Evolutionary conservation across 495 filamentous ascomycete species (phyloP).

Genomic region (Penicillium pancosmium): DNA sequence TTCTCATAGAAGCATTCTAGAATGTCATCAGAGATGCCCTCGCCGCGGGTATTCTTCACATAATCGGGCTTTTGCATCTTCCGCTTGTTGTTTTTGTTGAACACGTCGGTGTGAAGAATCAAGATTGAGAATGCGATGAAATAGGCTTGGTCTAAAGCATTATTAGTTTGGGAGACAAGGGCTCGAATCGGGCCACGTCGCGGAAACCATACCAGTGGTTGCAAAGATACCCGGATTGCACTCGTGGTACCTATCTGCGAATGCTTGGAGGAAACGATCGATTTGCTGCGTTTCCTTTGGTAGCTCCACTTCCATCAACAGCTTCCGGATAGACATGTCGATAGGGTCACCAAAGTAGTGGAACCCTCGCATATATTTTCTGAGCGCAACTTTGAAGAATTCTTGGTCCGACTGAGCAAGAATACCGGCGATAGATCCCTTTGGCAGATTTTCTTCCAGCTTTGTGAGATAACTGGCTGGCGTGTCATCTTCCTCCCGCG

Average conservation of each 20-base stretch:
- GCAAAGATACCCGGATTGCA: slow-evolving; percentile 97
- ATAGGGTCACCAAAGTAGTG: slow-evolving; percentile 94
- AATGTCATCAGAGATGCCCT: slow-evolving; percentile 89
- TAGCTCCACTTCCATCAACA: slow-evolving; percentile 94
- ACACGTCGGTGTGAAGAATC: slow-evolving; percentile 95
- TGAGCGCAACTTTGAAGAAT: slow-evolving; percentile 79
- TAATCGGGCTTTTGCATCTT: slow-evolving; percentile 99
- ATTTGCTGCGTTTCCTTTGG: slow-evolving; percentile 99
- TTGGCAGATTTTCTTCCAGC: slow-evolving; percentile 75
- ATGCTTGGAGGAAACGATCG: slow-evolving; percentile 88
- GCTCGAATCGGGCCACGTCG: neutral
- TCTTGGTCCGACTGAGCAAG: slow-evolving; percentile 81
- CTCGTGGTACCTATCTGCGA: slow-evolving; percentile 96
- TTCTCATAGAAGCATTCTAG: slow-evolving; percentile 98
- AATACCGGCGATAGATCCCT: slow-evolving; percentile 76
- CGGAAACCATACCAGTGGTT: slow-evolving; percentile 57
- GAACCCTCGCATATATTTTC: slow-evolving; percentile 94
- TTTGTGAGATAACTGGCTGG: slow-evolving; percentile 85
- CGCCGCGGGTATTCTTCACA: slow-evolving; percentile 87
- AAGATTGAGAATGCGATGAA: slow-evolving; percentile 96
- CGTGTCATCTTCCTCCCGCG: slow-evolving; percentile 84
- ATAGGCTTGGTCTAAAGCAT: slow-evolving; percentile 77
- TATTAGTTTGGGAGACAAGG: neutral
- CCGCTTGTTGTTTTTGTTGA: slow-evolving; percentile 99
- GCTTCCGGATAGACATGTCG: slow-evolving; percentile 94